Conservation (phyloP, 768 basidiomycete genomes). For the Agaricus blazei region DNA sequence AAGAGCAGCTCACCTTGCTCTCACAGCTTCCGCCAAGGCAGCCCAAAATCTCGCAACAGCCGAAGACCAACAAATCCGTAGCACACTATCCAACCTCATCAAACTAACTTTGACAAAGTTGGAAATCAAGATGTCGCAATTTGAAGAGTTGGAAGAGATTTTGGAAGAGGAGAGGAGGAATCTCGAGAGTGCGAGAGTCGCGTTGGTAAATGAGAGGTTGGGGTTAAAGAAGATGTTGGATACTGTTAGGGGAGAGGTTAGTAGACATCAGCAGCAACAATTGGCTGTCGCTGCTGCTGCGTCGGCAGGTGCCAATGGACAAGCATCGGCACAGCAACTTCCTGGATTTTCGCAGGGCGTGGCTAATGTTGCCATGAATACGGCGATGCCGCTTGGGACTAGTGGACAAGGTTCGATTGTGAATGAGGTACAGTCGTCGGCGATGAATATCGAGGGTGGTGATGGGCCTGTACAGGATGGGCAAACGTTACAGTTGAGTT, state of each 20-base stretch:
- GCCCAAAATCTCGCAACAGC: slow-evolving; percentile 58
- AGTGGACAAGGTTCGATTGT: slow-evolving; percentile 57
- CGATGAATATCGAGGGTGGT: slow-evolving; percentile 42
- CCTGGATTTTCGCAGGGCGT: slow-evolving; percentile 13
- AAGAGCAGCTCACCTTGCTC: slow-evolving; percentile 81
- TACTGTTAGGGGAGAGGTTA: slow-evolving; percentile 55
- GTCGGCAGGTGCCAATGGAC: slow-evolving; percentile 22
- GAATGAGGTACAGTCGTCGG: slow-evolving; percentile 43
- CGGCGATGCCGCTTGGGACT: slow-evolving; percentile 39
- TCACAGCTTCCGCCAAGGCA: slow-evolving; percentile 86
- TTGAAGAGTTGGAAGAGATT: slow-evolving; percentile 89
- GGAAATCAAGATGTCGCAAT: slow-evolving; percentile 91
- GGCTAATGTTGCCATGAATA: slow-evolving; percentile 20
- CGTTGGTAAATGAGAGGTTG: slow-evolving; percentile 74
- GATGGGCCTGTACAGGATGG: slow-evolving; percentile 54
- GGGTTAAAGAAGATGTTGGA: slow-evolving; percentile 71
- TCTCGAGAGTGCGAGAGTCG: slow-evolving; percentile 77
- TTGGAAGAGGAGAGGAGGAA: slow-evolving; percentile 86
- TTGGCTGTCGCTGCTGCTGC: slow-evolving; percentile 38
- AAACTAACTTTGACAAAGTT: slow-evolving; percentile 83
- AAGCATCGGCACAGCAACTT: background rate
- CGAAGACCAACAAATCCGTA: slow-evolving; percentile 77
- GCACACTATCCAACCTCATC: slow-evolving; percentile 78
- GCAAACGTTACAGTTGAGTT: slow-evolving; percentile 45
- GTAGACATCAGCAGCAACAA: slow-evolving; percentile 5